Percentiles rank a stretch among this genome's conserved stretches.
phyloP scores from a whole-genome alignment of 768 basidiomycete species.

The Rhizopogon sp. region DNA sequence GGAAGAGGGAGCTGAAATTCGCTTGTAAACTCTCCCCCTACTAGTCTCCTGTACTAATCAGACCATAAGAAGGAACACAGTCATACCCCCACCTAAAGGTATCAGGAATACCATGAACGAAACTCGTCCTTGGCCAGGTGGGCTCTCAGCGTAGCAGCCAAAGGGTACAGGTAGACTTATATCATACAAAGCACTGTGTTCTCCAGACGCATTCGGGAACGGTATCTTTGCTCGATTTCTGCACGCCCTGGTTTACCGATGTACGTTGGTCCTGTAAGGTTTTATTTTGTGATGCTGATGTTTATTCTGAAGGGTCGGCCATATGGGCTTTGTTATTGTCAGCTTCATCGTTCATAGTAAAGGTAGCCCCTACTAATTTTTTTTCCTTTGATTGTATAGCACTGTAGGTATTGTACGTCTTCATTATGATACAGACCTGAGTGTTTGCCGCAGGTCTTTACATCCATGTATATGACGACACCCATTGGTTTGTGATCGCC shows the following conservation, averaged over 20 bases:
- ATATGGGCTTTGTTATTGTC: slow-evolving; percentile 64
- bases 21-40: no score
- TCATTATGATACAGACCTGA: neutral
- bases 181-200: slow-evolving; percentile 35
- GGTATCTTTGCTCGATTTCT: slow-evolving; percentile 52
- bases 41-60: no score
- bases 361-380: neutral
- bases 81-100: no score
- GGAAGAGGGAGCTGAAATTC: no score
- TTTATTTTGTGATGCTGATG: neutral
- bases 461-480: slow-evolving; percentile 53
- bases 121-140: slow-evolving; percentile 8
- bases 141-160: neutral
- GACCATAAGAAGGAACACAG: no score
- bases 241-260: slow-evolving; percentile 50
- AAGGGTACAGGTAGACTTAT: neutral
- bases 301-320: slow-evolving; percentile 31
- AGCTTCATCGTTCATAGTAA: slow-evolving; percentile 22
- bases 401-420: slow-evolving; percentile 11
- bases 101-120: slow-evolving; percentile 9
- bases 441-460: neutral
- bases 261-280: slow-evolving; percentile 25
- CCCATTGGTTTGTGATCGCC: slow-evolving; percentile 34
- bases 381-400: slow-evolving; percentile 6
- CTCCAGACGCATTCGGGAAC: slow-evolving; percentile 55